Evolutionary conservation across 352 stramenopile species (phyloP), one percentile per base, ranked within the genome.

Genomic region (Phytopythium ostracodes): DNA sequence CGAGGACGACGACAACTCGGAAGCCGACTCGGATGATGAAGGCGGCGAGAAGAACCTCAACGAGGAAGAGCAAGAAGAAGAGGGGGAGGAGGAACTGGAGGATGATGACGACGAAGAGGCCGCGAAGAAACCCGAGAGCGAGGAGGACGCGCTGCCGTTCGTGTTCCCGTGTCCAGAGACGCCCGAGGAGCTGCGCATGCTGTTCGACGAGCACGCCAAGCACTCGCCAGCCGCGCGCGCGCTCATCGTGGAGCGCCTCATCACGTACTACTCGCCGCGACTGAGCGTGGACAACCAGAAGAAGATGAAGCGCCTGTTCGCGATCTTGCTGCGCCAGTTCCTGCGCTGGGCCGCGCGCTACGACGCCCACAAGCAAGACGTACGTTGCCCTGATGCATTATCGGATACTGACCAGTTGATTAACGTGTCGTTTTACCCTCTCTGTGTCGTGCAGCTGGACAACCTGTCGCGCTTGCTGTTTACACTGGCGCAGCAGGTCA

Each of bases 241-340:
- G 17, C 76, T 92, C 18, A 97, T 99, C 53, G 72, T 99, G 33
- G 75, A 97, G 66, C 91, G 96, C 36, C 92, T 99, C 51, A 76
- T 98, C 47, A 87, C 81, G 50, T 96, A 91, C 56, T 98, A 98
- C 77, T 98, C 92, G 29, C 86, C 96, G n/a, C 82, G 91, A 50
- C 66, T 99, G 35, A 96, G 96, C 64, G 90, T 93, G 52, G 88
- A 93, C 31, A 99, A 99, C 75, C 90, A 96, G 64, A 78, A 91
- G 63, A 92, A 90, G 46, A 98, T 99, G 90, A 96, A 98, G 79
- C 98, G 96, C 60, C 98, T 98, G 71, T 97, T 98, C 40, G 92
- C 96, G 43, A 90, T 99, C 4, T 80, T 99, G 49, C 70, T 98
- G 49, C 90, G 89, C 29, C 77, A 97, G 65, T 98, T 98, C 66